A percentile compares a stretch with the other conserved stretches of the same genome.
Conservation (phyloP, 139 green algal species). For the Klebsormidium nitens region DNA sequence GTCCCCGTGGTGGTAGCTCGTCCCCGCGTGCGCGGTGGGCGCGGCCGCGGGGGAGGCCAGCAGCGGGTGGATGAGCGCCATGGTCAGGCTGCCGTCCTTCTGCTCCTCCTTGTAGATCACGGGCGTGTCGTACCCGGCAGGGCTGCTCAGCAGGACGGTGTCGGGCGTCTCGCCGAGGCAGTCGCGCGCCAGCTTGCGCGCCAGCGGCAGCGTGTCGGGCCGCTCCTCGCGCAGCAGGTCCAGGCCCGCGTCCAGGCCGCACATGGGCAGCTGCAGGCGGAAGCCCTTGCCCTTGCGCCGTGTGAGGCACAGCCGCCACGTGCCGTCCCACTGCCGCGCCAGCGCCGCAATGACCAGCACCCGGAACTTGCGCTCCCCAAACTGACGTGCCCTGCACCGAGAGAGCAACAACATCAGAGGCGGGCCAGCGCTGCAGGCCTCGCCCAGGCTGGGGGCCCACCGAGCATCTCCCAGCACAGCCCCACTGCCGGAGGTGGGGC, state of each 20-base stretch:
- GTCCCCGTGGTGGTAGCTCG: not conserved
- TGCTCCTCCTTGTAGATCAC: not conserved
- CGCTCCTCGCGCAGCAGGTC: not conserved
- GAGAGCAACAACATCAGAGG: too few relatives aligned
- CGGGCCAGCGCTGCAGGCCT: too few relatives aligned
- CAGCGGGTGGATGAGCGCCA: conserved; percentile 8
- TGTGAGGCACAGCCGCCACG: conserved; percentile 1
- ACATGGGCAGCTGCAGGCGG: conserved; percentile 6
- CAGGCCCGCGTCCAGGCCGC: not conserved
- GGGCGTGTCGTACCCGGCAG: not conserved
- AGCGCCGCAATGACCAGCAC: conserved; percentile 1
- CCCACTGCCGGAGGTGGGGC: too few relatives aligned
- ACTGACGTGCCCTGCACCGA: too few relatives aligned
- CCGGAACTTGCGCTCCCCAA: too few relatives aligned
- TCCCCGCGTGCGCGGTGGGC: not conserved
- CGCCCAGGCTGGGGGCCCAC: too few relatives aligned
- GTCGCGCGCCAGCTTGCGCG: not conserved
- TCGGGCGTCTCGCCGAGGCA: not conserved
- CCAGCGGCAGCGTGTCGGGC: conserved; percentile 1
- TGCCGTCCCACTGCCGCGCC: not conserved
- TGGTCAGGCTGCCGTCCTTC: not conserved
- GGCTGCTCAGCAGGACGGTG: not conserved
- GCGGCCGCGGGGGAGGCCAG: not conserved
- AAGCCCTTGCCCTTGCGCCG: conserved; percentile 6
- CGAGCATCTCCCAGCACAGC: too few relatives aligned